phyloP scores from a whole-genome alignment of 2,329 filamentous ascomycete species.

The Pseudogymnoascus sp. region DNA sequence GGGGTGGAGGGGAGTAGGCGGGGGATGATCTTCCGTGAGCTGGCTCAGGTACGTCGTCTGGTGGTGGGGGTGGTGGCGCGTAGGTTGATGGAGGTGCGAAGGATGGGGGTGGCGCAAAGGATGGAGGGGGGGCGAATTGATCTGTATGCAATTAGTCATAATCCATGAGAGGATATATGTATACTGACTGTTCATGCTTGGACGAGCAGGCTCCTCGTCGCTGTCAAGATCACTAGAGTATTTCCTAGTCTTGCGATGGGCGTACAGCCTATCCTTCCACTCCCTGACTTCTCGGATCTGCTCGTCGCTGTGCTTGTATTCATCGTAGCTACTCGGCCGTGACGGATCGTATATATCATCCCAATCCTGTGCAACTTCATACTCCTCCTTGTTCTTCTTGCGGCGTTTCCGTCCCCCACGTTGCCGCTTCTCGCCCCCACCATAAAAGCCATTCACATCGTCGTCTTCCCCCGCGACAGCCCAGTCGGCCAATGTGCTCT shows the following conservation, averaged over 20 bases:
- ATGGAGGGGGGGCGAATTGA: conserved; percentile 52
- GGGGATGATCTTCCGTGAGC: conserved; percentile 23
- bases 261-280: conserved; percentile 77
- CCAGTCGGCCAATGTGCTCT: conserved; percentile 75
- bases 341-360: conserved; percentile 84
- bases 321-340: conserved; percentile 73
- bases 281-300: conserved; percentile 70
- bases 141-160: conserved; percentile 31
- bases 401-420: conserved; percentile 58
- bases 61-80: conserved; percentile 34
- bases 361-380: conserved; percentile 62
- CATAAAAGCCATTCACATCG: conserved; percentile 59
- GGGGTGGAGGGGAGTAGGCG: conserved; percentile 28
- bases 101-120: conserved; percentile 22
- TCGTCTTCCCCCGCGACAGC: conserved; percentile 70
- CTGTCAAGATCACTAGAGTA: conserved; percentile 37
- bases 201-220: conserved; percentile 37
- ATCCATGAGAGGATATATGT: neutral
- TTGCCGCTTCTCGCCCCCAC: conserved; percentile 54
- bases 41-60: conserved; percentile 44
- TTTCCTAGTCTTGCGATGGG: conserved; percentile 49
- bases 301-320: conserved; percentile 78
- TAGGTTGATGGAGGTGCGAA: conserved; percentile 46
- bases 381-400: conserved; percentile 63
- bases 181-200: conserved; percentile 38